These are phyloP conservation scores for Pseudocercospora crystallina DNA, from an alignment of 2,329 filamentous ascomycete species.

Conservation along the genomic window DNA sequence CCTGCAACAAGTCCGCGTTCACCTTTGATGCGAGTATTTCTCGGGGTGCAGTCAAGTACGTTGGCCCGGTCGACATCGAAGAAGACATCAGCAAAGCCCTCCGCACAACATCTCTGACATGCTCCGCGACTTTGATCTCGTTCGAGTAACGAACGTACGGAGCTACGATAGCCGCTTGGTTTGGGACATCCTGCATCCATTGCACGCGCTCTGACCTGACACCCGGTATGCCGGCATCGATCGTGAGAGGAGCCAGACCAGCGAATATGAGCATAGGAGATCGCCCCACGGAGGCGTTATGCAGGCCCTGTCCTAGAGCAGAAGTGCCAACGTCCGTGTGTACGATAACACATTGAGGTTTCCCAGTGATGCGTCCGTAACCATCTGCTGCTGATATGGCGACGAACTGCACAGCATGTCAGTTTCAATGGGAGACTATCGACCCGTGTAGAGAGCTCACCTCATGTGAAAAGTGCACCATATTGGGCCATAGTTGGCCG, in stretches of 20 bases:
- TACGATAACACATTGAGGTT: constrained; percentile 71
- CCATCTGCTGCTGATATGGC: constrained; percentile 79
- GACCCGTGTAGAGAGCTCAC: constrained; percentile 40
- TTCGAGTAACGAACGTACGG: constrained; percentile 79
- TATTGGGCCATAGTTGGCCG: constrained; percentile 62
- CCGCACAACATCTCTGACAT: constrained; percentile 81
- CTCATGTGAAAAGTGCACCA: constrained; percentile 75
- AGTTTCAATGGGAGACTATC: neutral
- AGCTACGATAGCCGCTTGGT: constrained; percentile 71
- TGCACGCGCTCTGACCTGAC: constrained; percentile 76
- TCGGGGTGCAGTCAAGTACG: constrained; percentile 71
- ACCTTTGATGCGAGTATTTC: constrained; percentile 68
- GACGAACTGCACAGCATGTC: constrained; percentile 60
- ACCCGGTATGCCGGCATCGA: constrained; percentile 65
- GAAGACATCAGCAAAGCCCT: constrained; percentile 75
- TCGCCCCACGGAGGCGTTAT: constrained; percentile 71
- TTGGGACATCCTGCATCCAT: constrained; percentile 76
- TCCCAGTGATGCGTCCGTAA: constrained; percentile 66
- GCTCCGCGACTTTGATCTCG: constrained; percentile 76
- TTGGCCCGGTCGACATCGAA: constrained; percentile 71
- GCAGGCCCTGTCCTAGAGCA: constrained; percentile 69
- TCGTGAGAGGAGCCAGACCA: constrained; percentile 70
- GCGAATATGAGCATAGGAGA: constrained; percentile 73
- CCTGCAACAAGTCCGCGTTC: constrained; percentile 61
- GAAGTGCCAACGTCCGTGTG: constrained; percentile 81